Conservation (phyloP, 2,329 filamentous ascomycete species). For the Sporothrix protearum region DNA sequence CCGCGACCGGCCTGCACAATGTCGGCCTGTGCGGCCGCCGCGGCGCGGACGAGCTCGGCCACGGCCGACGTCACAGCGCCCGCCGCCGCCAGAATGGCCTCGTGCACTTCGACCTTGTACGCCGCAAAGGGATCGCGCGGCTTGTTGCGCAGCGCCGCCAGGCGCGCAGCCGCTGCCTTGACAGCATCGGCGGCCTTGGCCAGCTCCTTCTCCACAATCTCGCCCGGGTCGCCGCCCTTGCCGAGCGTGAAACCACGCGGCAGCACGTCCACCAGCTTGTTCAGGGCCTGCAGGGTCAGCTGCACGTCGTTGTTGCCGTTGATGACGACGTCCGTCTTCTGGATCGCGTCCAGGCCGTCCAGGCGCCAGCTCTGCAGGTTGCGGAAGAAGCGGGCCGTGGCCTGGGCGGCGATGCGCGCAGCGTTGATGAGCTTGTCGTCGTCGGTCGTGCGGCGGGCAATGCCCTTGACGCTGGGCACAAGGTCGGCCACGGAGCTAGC, state of each 20-base stretch:
- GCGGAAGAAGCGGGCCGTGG: conserved; percentile 92
- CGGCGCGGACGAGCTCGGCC: conserved; percentile 88
- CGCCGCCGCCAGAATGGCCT: conserved; percentile 89
- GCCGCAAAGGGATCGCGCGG: conserved; percentile 93
- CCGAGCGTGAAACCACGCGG: conserved; percentile 83
- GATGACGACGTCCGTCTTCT: conserved; percentile 96
- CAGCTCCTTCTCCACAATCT: conserved; percentile 87
- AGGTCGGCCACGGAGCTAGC: conserved; percentile 89
- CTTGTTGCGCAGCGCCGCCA: conserved; percentile 92
- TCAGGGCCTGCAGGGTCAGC: conserved; percentile 86
- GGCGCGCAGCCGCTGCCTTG: conserved; percentile 80
- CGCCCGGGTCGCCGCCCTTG: conserved; percentile 80
- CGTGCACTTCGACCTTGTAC: conserved; percentile 93
- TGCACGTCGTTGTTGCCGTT: conserved; percentile 96
- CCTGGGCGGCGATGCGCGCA: conserved; percentile 77
- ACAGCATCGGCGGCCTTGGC: conserved; percentile 94
- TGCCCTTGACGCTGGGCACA: conserved; percentile 91
- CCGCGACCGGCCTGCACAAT: conserved; percentile 93
- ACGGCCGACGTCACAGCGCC: conserved; percentile 93
- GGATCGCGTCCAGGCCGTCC: conserved; percentile 81
- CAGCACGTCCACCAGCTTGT: conserved; percentile 88
- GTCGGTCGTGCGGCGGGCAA: conserved; percentile 87
- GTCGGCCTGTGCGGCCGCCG: conserved; percentile 88
- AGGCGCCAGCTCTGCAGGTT: conserved; percentile 89
- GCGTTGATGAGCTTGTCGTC: conserved; percentile 89